Base-by-base conservation (phyloP, 768 basidiomycete species). In the Myochromella boudieri region DNA sequence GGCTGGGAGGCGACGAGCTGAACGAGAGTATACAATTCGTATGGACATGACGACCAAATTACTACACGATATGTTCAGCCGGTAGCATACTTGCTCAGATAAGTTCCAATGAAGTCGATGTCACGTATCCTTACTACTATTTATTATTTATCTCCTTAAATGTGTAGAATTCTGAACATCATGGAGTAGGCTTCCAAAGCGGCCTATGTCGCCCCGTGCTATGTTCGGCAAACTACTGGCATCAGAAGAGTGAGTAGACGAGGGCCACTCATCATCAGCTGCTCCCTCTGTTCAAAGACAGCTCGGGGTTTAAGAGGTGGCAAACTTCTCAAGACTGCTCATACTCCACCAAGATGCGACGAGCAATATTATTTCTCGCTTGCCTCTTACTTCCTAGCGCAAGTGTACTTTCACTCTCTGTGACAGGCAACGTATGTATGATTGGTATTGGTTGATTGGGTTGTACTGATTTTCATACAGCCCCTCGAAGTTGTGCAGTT, bases 1-100 rank as follows among this genome's bases (percentile, higher is more conserved):
- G 14, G 70, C 71, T 12, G 85, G 84, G 18, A 84, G 75, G 60
- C 70, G 80, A 54, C 67, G 78, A 48, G 67, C 75, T 27, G 91
- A 93, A 64, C 68, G 76, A 46, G 63, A 66, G 15, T 93, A 89
- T 55, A 48, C 70, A 6, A 70, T 82, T 15, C 59, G 79, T 44
- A 72, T 67, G 53, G 57, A 71, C 50, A 59, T 60, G 1, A 69
- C 57, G 17, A 68, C 66, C 15, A 63, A 62, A 49, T 69, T 61
- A 46, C 51, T 77, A 39, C 65, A 64, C 36, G 67, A 70, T 18
- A 71, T 80, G 68, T 54, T 58, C 37, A 45, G 53, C 48, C 53
- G 52, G 37, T 46, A 46, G 40, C 11, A 31, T 25, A 18, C 6
- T 32, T 17, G 32, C 26, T 37, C 28, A 42, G 37, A 26, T 38